Conservation (phyloP, 2,329 filamentous ascomycete species). For the Didymella pinodella region DNA sequence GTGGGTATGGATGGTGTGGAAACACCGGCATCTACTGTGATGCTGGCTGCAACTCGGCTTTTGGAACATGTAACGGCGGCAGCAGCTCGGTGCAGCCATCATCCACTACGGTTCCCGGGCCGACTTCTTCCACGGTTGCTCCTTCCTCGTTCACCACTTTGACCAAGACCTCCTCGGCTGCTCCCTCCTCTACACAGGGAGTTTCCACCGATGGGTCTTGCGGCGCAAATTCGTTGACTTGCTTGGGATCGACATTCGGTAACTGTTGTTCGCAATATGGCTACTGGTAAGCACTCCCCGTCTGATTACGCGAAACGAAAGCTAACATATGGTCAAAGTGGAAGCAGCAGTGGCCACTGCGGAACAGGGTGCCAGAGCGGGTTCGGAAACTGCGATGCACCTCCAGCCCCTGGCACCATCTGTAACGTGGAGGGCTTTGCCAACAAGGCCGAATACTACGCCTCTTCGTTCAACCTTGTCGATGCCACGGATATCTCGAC, state of each 20-base stretch:
- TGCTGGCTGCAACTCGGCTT: conserved; percentile 23
- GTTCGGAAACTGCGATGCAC: conserved; percentile 20
- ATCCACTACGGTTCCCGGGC: neutral
- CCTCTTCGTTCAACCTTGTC: conserved; percentile 28
- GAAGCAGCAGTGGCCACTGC: conserved; percentile 29
- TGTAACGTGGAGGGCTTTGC: conserved; percentile 27
- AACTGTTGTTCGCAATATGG: conserved; percentile 20
- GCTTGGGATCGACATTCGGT: conserved; percentile 16
- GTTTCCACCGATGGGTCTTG: conserved; percentile 13
- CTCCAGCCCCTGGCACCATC: conserved; percentile 12
- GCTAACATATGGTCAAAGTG: conserved; percentile 8
- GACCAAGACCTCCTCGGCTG: conserved; percentile 11
- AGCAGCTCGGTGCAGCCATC: conserved; percentile 4
- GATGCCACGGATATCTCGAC: conserved; percentile 19
- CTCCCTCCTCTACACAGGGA: conserved; percentile 6
- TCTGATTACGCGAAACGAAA: neutral
- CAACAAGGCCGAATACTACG: conserved; percentile 25
- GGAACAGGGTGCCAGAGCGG: conserved; percentile 33
- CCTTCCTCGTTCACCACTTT: conserved; percentile 16
- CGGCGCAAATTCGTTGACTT: conserved; percentile 12
- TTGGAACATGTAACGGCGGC: conserved; percentile 26
- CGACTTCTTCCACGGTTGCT: conserved; percentile 5
- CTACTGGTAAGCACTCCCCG: conserved; percentile 15
- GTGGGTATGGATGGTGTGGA: conserved; percentile 27
- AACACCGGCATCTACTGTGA: conserved; percentile 22